Evolutionary conservation across 305 asterid species (phyloP).

Genomic region (Rubia balearica): DNA sequence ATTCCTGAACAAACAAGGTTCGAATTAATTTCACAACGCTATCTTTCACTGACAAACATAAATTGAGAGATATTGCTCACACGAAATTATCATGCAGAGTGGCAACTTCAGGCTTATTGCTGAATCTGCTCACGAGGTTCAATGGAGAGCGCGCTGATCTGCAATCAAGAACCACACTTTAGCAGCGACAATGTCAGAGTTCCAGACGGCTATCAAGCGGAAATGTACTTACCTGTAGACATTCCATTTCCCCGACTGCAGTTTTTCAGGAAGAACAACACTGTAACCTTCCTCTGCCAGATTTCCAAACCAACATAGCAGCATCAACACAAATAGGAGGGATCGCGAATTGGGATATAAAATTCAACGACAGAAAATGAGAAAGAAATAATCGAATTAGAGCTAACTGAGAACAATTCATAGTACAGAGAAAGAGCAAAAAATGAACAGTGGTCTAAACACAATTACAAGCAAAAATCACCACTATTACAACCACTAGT

Average conservation of each 20-base stretch:
- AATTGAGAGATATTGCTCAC: constrained; percentile 35
- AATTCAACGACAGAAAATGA: too few species aligned
- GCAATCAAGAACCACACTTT: constrained; percentile 17
- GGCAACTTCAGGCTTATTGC: constrained; percentile 53
- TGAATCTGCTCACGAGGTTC: constrained; percentile 38
- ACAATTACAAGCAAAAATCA: background rate
- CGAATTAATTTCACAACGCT: background rate
- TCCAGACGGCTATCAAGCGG: constrained; percentile 4
- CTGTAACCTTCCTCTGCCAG: constrained; percentile 55
- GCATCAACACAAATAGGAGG: background rate
- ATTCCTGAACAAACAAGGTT: constrained; percentile 26
- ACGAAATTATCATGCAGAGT: constrained; percentile 60
- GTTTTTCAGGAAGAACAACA: constrained; percentile 54
- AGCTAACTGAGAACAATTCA: too few species aligned
- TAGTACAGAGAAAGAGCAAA: too few species aligned
- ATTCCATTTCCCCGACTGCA: constrained; percentile 61
- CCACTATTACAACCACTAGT: background rate
- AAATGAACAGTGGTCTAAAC: background rate
- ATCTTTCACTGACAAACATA: background rate
- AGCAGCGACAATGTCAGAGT: constrained; percentile 3
- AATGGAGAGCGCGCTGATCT: constrained; percentile 49
- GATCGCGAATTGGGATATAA: background rate
- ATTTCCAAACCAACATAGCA: constrained; percentile 9
- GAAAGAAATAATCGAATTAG: too few species aligned
- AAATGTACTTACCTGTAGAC: constrained; percentile 40